Conservation (phyloP, 2,329 filamentous ascomycete species). For the Ophiostoma perfectum region DNA sequence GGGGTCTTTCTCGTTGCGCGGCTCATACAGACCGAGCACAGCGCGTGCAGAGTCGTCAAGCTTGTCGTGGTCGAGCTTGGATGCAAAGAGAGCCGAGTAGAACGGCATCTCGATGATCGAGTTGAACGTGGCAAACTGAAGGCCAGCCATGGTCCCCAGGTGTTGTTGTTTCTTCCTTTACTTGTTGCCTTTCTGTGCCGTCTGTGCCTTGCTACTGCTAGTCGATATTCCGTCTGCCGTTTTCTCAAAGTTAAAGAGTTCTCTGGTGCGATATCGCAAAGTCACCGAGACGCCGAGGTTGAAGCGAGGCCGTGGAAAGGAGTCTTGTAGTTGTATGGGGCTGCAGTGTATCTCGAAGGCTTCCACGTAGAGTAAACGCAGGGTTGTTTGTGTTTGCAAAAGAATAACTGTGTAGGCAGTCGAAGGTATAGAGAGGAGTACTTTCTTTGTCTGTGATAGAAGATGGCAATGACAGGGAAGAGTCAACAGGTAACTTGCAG, state of each 20-base stretch:
- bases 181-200: background rate
- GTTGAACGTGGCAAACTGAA: constrained; percentile 78
- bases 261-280: background rate
- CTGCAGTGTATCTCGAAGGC: background rate
- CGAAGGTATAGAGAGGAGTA: background rate
- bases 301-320: background rate
- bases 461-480: background rate
- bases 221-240: background rate
- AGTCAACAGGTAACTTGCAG: background rate
- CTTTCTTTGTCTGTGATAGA: background rate
- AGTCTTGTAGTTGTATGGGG: background rate
- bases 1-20: constrained; percentile 63
- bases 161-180: constrained; percentile 19
- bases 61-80: constrained; percentile 95
- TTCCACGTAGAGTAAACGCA: background rate
- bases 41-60: constrained; percentile 88
- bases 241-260: background rate
- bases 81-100: constrained; percentile 83
- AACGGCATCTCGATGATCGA: constrained; percentile 95
- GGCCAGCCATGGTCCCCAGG: constrained; percentile 42
- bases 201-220: background rate
- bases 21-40: constrained; percentile 83
- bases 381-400: background rate
- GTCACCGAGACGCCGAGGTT: constrained; percentile 9
- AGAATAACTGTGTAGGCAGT: background rate